Evolutionary conservation across 352 stramenopile genomes (phyloP), one percentile per base, ranked within the genome.

Genomic region (Plasmopara halstedii): DNA sequence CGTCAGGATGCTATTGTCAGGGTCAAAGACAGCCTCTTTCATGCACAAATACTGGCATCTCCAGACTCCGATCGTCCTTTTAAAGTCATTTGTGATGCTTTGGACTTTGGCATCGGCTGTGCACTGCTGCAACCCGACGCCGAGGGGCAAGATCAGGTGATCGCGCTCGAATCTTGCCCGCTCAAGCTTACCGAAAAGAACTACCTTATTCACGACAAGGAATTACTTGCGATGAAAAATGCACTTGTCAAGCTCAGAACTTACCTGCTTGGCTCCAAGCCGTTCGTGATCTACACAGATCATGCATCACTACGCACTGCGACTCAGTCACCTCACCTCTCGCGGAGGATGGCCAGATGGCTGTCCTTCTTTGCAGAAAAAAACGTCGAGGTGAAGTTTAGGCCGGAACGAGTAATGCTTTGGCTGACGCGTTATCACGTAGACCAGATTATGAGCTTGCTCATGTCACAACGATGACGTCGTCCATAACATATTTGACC

Each of bases 41-140:
- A n/a, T n/a, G n/a, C n/a, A n/a, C n/a, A 37, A 3, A 39, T 64
- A 11, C 26, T 31, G 6, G 11, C 26, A 11, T 31, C 11, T 8
- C 10, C 56, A 1, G 13, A 48, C 0, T 18, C 20, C 56, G 11
- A 38, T 42, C 2, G 7, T 45, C 2, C 33, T 6, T 59, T 66
- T 21, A 39, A 42, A 11, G 54, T 61, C 5, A 46, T 59, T 0
- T 66, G 52, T 22, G 47, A 53, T 58, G 25, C 46, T 15, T 49
- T 47, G 10, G 17, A 58, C 9, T 53, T 44, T 9, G 56, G 23
- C 13, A 66, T 66, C 5, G 36, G 46, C 0, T 58, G 45, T 3
- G n/a, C 33, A 0, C 46, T 46, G 35, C 46, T 45, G 27, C 32
- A 41, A 26, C 21, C 17, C 13, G 35, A 41, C 17, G 15, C 19